phyloP scores from a whole-genome alignment of 257 asterid species.

The Solanum bulbocastanum region DNA sequence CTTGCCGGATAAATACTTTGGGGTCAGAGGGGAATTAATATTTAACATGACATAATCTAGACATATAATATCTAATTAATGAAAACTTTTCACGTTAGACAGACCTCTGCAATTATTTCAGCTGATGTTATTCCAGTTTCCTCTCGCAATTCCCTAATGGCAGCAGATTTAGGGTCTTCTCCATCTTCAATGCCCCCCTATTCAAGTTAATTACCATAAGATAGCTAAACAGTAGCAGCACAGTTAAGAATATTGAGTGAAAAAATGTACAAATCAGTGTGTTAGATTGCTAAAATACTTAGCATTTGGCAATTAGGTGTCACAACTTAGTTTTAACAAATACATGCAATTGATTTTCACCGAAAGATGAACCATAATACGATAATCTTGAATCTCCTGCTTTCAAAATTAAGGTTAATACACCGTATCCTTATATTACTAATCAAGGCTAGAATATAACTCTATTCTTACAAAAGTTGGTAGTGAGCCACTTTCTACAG shows the following conservation, averaged over 20 bases:
- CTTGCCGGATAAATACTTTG: neutral
- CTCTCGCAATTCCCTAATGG: constrained; percentile 78
- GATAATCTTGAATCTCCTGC: neutral
- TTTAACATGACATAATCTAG: neutral
- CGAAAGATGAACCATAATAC: neutral
- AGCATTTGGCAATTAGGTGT: neutral
- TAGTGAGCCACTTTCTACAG: neutral
- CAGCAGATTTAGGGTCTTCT: constrained; percentile 91
- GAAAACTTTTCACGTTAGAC: constrained; percentile 6
- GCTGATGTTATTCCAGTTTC: constrained; percentile 94
- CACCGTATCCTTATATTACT: neutral
- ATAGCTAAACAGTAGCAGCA: neutral
- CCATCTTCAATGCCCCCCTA: constrained; percentile 97
- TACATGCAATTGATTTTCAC: neutral
- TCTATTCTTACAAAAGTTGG: neutral
- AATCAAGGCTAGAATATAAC: neutral
- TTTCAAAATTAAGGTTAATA: neutral
- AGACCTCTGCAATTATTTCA: constrained; percentile 79
- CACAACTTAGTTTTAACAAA: neutral
- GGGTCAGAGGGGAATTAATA: neutral
- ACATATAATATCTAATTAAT: neutral
- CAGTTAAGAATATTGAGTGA: neutral
- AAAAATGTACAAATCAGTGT: neutral
- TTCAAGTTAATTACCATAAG: neutral
- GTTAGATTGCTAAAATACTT: neutral